Evolutionary conservation across 306 rosid genomes (phyloP), one percentile per base, ranked within the genome.

Genomic region (Ormosia emarginata): DNA sequence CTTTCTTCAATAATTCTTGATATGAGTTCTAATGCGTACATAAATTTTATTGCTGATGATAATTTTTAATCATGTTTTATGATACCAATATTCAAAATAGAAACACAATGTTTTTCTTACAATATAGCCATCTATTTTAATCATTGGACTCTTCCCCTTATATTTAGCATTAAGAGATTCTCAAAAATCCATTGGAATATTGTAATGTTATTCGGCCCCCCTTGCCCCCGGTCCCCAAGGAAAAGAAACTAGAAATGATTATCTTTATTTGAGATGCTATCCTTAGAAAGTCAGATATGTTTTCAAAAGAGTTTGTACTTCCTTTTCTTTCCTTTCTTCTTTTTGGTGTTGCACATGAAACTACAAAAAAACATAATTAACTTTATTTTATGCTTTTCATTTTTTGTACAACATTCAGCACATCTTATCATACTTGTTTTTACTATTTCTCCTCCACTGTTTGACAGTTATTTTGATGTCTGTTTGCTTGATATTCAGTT

Each of bases 1-100:
- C 99, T 92, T 85, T 41, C 30, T 57, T 74, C 83, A 34, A 40
- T 61, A 82, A 30, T 53, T 41, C 58, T 87, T 67, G 53, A 61
- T 61, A 71, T 47, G 49, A 7, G 46, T 82, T 70, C 74, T 62
- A 55, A 12, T 65, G 2, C 37, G 46, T 47, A 24, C 43, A 24
- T 18, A 53, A 24, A 36, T 64, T 72, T 67, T 43, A 44, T 70
- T 74, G 36, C 47, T 62, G 11, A 63, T 83, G 36, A 71, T 77
- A 41, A 29, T 33, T 24, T 73, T 67, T 70, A 73, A 14, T 82
- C 13, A 65, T 59, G 41, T 74, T 32, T 63, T 76, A 30, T 10
- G 74, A 30, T 71, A 43, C 61, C 40, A 11, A 46, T 59, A 49
- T 77, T 36, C 9, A 65, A 50, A 77, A 49, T 12, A 58, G 33